Percentiles rank a stretch among this genome's conserved stretches.
phyloP scores from a whole-genome alignment of 768 basidiomycete genomes.

The Lepiota subincarnata region DNA sequence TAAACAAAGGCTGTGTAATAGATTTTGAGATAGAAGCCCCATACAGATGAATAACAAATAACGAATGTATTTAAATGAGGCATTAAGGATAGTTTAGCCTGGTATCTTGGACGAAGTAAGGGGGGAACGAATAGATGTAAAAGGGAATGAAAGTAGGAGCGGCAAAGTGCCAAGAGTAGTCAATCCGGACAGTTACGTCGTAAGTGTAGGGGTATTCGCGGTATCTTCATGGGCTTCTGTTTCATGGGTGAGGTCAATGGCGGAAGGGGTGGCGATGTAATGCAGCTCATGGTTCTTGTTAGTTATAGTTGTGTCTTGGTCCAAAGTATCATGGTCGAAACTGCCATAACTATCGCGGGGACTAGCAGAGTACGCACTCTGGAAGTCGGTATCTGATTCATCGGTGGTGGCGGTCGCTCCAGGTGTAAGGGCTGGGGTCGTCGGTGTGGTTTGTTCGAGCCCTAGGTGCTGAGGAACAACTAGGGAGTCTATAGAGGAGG shows the following conservation, averaged over 20 bases:
- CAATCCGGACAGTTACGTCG: conserved; percentile 4
- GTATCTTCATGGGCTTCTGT: not conserved
- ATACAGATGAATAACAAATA: conserved; percentile 11
- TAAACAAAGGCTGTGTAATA: conserved; percentile 16
- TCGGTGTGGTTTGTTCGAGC: conserved; percentile 11
- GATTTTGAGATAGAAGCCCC: conserved; percentile 7
- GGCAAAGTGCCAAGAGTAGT: conserved; percentile 13
- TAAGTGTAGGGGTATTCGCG: conserved; percentile 1
- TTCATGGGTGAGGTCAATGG: not conserved
- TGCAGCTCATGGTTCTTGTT: not conserved
- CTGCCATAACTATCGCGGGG: conserved; percentile 65
- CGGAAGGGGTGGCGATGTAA: not conserved
- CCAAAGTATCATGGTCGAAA: conserved; percentile 26
- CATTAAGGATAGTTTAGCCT: conserved; percentile 14
- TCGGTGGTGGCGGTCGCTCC: conserved; percentile 43
- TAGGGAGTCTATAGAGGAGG: conserved; percentile 30
- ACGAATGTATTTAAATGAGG: conserved; percentile 11
- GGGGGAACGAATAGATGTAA: conserved; percentile 14
- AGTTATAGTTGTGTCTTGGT: conserved; percentile 2
- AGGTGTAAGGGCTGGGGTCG: conserved; percentile 17
- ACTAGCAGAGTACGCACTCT: conserved; percentile 79
- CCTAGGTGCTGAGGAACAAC: not conserved
- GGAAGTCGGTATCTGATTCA: conserved; percentile 83
- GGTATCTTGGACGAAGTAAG: conserved; percentile 4
- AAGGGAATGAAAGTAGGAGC: conserved; percentile 4